These are phyloP conservation scores for Sesbania bispinosa DNA, from an alignment of 306 rosid species.

Conservation along the genomic window DNA sequence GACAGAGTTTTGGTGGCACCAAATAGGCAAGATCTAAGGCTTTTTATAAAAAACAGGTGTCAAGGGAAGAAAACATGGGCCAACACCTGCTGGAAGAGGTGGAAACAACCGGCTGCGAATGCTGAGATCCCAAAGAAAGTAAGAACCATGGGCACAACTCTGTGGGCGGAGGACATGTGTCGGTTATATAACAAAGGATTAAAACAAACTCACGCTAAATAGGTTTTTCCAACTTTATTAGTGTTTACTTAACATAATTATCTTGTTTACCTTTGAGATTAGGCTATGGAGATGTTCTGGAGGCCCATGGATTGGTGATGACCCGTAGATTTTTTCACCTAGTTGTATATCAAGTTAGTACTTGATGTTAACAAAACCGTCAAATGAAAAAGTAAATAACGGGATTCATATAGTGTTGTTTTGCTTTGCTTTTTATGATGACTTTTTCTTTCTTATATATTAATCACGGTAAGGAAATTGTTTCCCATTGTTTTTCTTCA, in stretches of 20 bases:
- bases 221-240: not conserved
- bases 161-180: conserved; percentile 28
- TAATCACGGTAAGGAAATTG: not conserved
- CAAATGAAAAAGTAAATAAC: not conserved
- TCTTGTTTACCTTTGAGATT: not conserved
- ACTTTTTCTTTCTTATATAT: not conserved
- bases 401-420: not conserved
- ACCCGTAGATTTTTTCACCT: not conserved
- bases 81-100: not conserved
- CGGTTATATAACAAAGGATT: not conserved
- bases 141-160: too few species aligned
- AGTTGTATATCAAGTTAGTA: not conserved
- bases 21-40: too few species aligned
- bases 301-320: too few species aligned
- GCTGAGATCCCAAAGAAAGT: too few species aligned
- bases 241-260: too few species aligned
- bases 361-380: not conserved
- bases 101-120: conserved; percentile 36
- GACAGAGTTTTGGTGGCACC: not conserved
- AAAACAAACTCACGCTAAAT: not conserved
- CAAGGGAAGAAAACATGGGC: conserved; percentile 6
- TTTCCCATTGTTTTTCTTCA: not conserved
- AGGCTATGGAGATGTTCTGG: too few species aligned
- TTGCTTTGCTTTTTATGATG: too few species aligned
- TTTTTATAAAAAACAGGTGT: not conserved